phyloP scores from a whole-genome alignment of 2,329 filamentous ascomycete species.

The Diplocarpon rosae region DNA sequence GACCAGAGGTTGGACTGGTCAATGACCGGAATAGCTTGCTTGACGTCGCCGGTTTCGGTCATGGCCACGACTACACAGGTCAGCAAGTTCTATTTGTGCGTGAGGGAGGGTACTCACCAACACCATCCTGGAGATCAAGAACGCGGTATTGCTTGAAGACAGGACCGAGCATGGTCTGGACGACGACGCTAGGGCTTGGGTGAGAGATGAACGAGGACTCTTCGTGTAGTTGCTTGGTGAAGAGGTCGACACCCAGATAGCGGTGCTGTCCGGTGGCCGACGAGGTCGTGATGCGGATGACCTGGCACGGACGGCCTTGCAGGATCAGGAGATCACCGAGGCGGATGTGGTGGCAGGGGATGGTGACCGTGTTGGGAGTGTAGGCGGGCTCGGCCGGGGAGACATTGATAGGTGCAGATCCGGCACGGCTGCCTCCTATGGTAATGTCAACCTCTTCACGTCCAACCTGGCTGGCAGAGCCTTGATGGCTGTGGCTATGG shows the following conservation, averaged over 20 bases:
- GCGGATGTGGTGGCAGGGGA: slow-evolving; percentile 99
- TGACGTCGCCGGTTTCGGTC: slow-evolving; percentile 96
- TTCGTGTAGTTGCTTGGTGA: slow-evolving; percentile 99
- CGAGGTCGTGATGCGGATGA: slow-evolving; percentile 98
- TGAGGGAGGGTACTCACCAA: slow-evolving; percentile 35
- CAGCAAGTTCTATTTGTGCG: slow-evolving; percentile 5
- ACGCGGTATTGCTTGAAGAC: slow-evolving; percentile 99
- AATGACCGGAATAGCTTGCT: slow-evolving; percentile 86
- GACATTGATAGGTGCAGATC: slow-evolving; percentile 7
- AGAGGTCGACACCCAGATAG: slow-evolving; percentile 98
- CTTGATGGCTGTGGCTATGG: slow-evolving; percentile 16
- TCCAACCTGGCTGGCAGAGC: slow-evolving; percentile 10
- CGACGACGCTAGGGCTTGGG: slow-evolving; percentile 89
- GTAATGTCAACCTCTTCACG: slow-evolving; percentile 25
- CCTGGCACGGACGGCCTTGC: slow-evolving; percentile 97
- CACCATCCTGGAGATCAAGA: slow-evolving; percentile 82
- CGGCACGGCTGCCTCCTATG: slow-evolving; percentile 11
- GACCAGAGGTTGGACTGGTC: slow-evolving; percentile 85
- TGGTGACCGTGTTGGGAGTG: slow-evolving; percentile 77
- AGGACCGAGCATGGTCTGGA: slow-evolving; percentile 98
- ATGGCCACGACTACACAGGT: slow-evolving; percentile 66
- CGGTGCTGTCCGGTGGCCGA: slow-evolving; percentile 98
- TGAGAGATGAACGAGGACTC: slow-evolving; percentile 97
- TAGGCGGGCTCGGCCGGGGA: slow-evolving; percentile 17
- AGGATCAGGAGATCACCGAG: slow-evolving; percentile 98